Base-by-base conservation (phyloP, 75 land plant species). In the Picea sitchensis region DNA sequence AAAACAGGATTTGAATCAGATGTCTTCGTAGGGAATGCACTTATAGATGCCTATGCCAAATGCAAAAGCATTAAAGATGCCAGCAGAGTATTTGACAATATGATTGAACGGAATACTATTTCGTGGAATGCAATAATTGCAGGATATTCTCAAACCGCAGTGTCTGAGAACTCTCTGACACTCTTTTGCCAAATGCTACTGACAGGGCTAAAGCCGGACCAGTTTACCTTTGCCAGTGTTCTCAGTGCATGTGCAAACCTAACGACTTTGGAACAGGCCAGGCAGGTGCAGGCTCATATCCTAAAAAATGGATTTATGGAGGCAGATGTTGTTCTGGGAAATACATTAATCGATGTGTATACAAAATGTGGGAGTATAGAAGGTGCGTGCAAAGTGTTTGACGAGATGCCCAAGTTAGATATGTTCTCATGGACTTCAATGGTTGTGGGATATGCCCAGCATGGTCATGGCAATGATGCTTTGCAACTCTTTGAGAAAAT, bases 341-440 rank as follows among this genome's bases (percentile, higher is more conserved):
- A 83, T 80, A 77, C 91, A 12, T 81, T 93, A 26, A 80, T 84
- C 62, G 87, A 89, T 44, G 87, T 93, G 93, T 93, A 91, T 78
- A 86, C 88, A 54, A 93, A 89, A 77, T 93, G 91, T 82, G 88
- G 90, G 47, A 58, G 83, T 62, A 36, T 93, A 34, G 83, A 81
- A 57, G 88, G 86, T 36, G 85, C 93, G 20, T 82, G 57, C 58
- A 41, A 61, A 61, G 73, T 91, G 14, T 93, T 93, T 77, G 72
- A 62, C 7, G 26, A 65, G 65, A 81, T 84, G 74, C 83, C 59
- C 7, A 76, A 84, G 65, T 81, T 64, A 64, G 87, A 89, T 62
- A 65, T 67, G 34, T 84, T 89, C 34, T 81, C 90, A 57, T 91
- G 90, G 93, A 82, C 87, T 34, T 85, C 89, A n/a, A 87, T 93